A percentile compares a stretch with the other conserved stretches of the same genome.
Evolutionary conservation across 2,329 filamentous ascomycete genomes (phyloP).

Genomic region (Teratosphaeria zuluensis): DNA sequence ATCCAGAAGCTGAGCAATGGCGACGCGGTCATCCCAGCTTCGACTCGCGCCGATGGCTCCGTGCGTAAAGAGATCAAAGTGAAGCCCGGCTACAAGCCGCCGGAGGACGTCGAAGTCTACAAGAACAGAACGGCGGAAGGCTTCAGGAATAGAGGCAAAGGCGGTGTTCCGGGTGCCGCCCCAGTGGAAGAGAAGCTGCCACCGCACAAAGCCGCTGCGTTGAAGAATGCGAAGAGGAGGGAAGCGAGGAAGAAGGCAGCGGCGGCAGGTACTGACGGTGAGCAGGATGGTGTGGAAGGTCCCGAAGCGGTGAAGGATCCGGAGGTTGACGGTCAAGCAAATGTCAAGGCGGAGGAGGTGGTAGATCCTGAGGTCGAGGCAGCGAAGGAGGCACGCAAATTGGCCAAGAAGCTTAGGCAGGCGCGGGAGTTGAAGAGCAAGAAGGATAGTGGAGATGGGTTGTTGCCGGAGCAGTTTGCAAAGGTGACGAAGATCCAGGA

Average conservation of each 20-base stretch:
- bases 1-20: slow-evolving; percentile 67
- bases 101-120: slow-evolving; percentile 93
- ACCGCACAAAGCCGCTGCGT: slow-evolving; percentile 38
- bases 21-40: slow-evolving; percentile 81
- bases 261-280: slow-evolving; percentile 26
- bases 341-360: slow-evolving; percentile 40
- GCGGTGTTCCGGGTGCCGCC: slow-evolving; percentile 65
- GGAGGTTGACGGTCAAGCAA: slow-evolving; percentile 58
- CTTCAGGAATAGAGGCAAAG: slow-evolving; percentile 65
- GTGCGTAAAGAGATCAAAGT: slow-evolving; percentile 93
- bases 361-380: slow-evolving; percentile 64
- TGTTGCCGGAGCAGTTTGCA: slow-evolving; percentile 89
- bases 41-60: slow-evolving; percentile 74
- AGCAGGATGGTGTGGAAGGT: neutral
- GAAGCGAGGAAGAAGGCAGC: slow-evolving; percentile 57
- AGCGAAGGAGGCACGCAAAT: slow-evolving; percentile 84
- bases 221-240: slow-evolving; percentile 75
- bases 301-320: neutral
- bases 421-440: slow-evolving; percentile 83
- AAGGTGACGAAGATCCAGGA: slow-evolving; percentile 98
- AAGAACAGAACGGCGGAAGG: slow-evolving; percentile 82
- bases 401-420: slow-evolving; percentile 92
- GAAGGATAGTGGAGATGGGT: slow-evolving; percentile 72
- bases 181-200: slow-evolving; percentile 31
- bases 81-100: slow-evolving; percentile 82